phyloP scores from a whole-genome alignment of 148 eudicot species.

The Mesembryanthemum crystallinum region DNA sequence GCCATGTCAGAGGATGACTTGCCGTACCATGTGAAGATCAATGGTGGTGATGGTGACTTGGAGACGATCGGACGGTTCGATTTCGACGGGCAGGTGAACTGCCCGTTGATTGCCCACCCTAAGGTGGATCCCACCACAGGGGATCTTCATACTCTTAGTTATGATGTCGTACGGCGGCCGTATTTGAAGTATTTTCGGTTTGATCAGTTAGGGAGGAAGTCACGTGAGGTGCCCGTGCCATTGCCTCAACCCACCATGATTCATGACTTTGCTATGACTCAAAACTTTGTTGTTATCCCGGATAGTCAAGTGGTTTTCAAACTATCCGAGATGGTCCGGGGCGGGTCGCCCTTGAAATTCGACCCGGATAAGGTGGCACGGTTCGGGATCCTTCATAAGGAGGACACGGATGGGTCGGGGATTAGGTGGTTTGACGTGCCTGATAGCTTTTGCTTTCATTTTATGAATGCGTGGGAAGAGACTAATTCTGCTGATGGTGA shows the following conservation, averaged over 20 bases:
- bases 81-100: constrained; percentile 46
- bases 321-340: constrained; percentile 46
- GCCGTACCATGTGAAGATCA: constrained; percentile 49
- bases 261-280: constrained; percentile 62
- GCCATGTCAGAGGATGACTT: constrained; percentile 80
- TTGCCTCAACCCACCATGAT: constrained; percentile 50
- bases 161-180: constrained; percentile 48
- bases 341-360: constrained; percentile 43
- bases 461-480: constrained; percentile 68
- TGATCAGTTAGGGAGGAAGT: constrained; percentile 33
- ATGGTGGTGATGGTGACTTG: constrained; percentile 34
- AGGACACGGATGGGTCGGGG: constrained; percentile 16
- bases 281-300: constrained; percentile 48
- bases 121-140: constrained; percentile 57
- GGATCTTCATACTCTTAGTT: constrained; percentile 46
- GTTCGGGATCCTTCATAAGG: constrained; percentile 43
- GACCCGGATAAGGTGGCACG: constrained; percentile 43
- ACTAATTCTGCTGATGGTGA: constrained; percentile 8
- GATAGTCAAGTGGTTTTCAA: constrained; percentile 59
- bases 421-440: constrained; percentile 52
- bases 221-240: constrained; percentile 42
- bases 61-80: constrained; percentile 48
- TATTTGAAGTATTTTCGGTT: constrained; percentile 48
- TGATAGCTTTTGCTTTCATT: constrained; percentile 51
- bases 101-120: constrained; percentile 61